Evolutionary conservation across 1,284 basidiomycete genomes (phyloP).

Genomic region (Cutaneotrichosporon sp.): DNA sequence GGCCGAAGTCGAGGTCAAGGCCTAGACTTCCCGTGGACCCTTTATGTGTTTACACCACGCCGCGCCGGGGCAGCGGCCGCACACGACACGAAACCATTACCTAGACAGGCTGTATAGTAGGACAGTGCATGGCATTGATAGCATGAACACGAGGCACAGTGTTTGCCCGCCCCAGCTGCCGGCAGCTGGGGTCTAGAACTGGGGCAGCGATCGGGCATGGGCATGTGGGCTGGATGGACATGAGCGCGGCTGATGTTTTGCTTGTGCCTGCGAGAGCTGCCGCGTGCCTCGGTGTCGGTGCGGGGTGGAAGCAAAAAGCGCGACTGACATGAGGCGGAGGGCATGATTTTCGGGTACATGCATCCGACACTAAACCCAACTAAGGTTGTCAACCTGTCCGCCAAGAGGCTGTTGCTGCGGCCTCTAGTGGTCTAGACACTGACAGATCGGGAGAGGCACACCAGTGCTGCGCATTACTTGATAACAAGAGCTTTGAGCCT

Average conservation of each 20-base stretch:
- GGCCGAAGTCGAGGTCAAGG: background rate
- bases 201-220: background rate
- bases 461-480: no score
- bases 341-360: no score
- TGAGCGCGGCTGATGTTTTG: background rate
- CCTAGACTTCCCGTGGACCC: background rate
- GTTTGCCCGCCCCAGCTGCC: background rate
- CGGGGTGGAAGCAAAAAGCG: background rate
- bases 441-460: no score
- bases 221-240: background rate
- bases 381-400: no score
- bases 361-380: no score
- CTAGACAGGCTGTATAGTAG: constrained; percentile 7
- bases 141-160: background rate
- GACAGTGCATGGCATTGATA: constrained; percentile 11
- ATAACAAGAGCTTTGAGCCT: no score
- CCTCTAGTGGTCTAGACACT: no score
- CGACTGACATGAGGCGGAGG: no score
- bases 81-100: background rate
- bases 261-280: background rate
- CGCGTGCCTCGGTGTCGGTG: no score
- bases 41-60: background rate
- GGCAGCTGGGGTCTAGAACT: background rate
- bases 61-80: background rate
- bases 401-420: no score